Evolutionary conservation across 768 basidiomycete species (phyloP).

Genomic region (Lactarius deliciosus): DNA sequence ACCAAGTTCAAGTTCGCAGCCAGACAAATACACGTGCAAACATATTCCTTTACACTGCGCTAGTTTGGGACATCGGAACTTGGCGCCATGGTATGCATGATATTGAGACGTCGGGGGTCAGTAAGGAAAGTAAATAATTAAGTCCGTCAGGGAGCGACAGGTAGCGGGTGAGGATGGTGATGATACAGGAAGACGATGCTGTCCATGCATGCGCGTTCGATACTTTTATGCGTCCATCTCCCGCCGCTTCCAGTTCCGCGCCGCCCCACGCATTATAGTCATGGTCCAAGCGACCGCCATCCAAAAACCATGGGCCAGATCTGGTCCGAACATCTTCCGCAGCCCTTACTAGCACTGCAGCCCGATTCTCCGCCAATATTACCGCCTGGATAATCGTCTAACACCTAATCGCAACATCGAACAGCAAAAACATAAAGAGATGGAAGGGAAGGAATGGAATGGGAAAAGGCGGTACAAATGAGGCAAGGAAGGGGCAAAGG

Average conservation of each 20-base stretch:
- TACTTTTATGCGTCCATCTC: slow-evolving; percentile 27
- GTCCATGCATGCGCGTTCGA: slow-evolving; percentile 27
- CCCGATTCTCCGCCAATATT: slow-evolving; percentile 27
- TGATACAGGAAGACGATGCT: slow-evolving; percentile 24
- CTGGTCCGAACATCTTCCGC: slow-evolving; percentile 21
- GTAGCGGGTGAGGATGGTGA: slow-evolving; percentile 9
- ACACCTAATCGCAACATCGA: slow-evolving; percentile 28
- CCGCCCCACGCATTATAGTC: slow-evolving; percentile 28
- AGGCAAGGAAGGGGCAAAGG: slow-evolving; percentile 16
- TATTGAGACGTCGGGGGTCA: slow-evolving; percentile 24
- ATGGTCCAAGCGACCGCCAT: slow-evolving; percentile 25
- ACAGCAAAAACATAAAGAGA: slow-evolving; percentile 26
- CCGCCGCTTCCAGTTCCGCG: slow-evolving; percentile 19
- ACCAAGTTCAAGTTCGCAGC: neutral
- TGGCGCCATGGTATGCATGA: slow-evolving; percentile 24
- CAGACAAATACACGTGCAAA: neutral
- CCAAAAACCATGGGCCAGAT: slow-evolving; percentile 17
- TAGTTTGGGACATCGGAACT: neutral
- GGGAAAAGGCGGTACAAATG: slow-evolving; percentile 26
- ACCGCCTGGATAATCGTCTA: slow-evolving; percentile 28
- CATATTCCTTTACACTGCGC: neutral
- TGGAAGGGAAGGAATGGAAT: slow-evolving; percentile 21
- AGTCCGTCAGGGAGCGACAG: slow-evolving; percentile 23
- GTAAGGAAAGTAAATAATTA: slow-evolving; percentile 29
- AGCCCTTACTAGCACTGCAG: slow-evolving; percentile 23